Evolutionary conservation across 768 basidiomycete genomes (phyloP).

Genomic region (Termitomyces sp.): DNA sequence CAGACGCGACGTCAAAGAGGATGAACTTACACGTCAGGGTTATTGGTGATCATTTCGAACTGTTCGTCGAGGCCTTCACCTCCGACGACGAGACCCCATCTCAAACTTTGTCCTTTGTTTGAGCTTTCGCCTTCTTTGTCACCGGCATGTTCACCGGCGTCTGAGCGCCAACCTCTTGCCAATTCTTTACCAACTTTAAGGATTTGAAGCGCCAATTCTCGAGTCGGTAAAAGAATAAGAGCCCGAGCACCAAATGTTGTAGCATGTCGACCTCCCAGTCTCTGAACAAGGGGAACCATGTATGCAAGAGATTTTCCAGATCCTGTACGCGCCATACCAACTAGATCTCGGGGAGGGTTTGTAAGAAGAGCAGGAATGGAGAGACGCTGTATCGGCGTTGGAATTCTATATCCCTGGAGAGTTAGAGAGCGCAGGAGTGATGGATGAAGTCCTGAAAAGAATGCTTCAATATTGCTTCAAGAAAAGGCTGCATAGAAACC

Average conservation of each 20-base stretch:
- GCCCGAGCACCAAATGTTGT: conserved; percentile 82
- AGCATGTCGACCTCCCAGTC: conserved; percentile 78
- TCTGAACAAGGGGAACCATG: conserved; percentile 86
- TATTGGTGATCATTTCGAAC: conserved; percentile 91
- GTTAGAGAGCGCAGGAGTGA: conserved; percentile 80
- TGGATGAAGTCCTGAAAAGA: conserved; percentile 68
- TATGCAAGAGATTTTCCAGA: conserved; percentile 98
- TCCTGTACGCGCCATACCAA: conserved; percentile 98
- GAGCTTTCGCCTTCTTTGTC: conserved; percentile 59
- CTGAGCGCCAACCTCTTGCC: conserved; percentile 72
- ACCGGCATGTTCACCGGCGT: conserved; percentile 68
- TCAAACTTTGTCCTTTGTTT: conserved; percentile 57
- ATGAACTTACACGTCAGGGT: conserved; percentile 86
- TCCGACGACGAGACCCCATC: conserved; percentile 95
- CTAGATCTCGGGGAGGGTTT: conserved; percentile 85
- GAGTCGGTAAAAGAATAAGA: conserved; percentile 85
- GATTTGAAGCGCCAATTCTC: conserved; percentile 93
- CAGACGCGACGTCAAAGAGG: conserved; percentile 11
- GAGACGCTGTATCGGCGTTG: conserved; percentile 94
- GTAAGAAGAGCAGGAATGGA: conserved; percentile 83
- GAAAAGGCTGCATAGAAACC: conserved; percentile 22
- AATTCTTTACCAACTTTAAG: conserved; percentile 94
- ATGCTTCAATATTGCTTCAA: conserved; percentile 6
- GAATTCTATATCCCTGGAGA: conserved; percentile 90
- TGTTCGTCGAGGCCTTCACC: conserved; percentile 96